phyloP scores from a whole-genome alignment of 2,329 filamentous ascomycete species.

The Colletotrichum liriopes region DNA sequence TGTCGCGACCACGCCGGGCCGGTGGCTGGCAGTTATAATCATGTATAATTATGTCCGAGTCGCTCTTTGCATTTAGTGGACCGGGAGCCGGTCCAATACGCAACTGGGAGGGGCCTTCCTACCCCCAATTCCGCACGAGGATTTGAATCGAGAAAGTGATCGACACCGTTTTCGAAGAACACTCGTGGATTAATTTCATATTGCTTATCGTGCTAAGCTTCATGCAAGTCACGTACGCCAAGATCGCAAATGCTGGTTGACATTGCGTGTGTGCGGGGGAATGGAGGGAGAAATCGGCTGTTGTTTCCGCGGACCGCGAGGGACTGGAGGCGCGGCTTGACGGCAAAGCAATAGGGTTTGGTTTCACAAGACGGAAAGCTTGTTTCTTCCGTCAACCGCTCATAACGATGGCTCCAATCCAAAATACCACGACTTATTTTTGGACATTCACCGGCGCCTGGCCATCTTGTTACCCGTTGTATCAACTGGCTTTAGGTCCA shows the following conservation, averaged over 20 bases:
- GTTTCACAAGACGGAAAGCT: no score
- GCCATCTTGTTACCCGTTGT: neutral
- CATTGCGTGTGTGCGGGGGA: constrained; percentile 19
- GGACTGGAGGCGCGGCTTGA: no score
- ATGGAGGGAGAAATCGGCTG: constrained; percentile 7
- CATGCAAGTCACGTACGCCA: constrained; percentile 3
- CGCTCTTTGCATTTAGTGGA: no score
- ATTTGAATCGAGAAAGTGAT: neutral
- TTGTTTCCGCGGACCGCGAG: neutral
- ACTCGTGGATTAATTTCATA: constrained; percentile 3
- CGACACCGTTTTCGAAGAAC: neutral
- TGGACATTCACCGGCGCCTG: neutral
- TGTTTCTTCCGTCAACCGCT: neutral
- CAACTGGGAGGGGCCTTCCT: neutral
- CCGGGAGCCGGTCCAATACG: no score
- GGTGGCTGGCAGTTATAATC: no score
- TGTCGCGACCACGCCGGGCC: no score
- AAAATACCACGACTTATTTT: neutral
- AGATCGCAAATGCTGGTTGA: neutral
- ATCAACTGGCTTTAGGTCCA: neutral
- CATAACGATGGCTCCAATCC: neutral
- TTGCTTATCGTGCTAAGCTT: constrained; percentile 31
- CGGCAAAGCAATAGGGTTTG: neutral
- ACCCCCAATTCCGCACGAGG: neutral
- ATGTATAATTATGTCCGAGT: no score